Conservation (phyloP, 2,329 filamentous ascomycete species). For the Amauroascus verrucosus region DNA sequence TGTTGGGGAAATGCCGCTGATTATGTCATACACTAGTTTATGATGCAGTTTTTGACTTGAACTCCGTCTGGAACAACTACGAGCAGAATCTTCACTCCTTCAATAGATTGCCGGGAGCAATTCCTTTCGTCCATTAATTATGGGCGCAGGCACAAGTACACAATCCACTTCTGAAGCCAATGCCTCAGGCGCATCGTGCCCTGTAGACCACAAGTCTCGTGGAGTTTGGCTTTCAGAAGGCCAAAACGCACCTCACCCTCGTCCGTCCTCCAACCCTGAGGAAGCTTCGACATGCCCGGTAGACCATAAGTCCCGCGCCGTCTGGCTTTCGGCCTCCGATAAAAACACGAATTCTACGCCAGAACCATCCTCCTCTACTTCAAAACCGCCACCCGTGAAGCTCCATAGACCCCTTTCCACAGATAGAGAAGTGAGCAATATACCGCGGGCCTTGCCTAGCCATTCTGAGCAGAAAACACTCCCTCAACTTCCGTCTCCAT, state of each 20-base stretch:
- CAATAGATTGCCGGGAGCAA: constrained; percentile 11
- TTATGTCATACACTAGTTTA: too few relatives aligned
- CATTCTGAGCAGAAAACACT: constrained; percentile 13
- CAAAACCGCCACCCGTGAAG: constrained; percentile 21
- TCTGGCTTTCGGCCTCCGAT: constrained; percentile 53
- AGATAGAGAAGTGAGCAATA: constrained; percentile 66
- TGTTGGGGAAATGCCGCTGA: too few relatives aligned
- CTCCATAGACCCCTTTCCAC: constrained; percentile 46
- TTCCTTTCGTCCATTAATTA: constrained; percentile 18
- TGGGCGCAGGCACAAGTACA: constrained; percentile 33
- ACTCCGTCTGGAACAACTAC: too few relatives aligned
- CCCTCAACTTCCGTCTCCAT: constrained; percentile 25
- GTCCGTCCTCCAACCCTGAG: constrained; percentile 15
- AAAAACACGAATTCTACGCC: constrained; percentile 16
- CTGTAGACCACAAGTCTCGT: constrained; percentile 82
- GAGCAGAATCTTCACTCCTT: too few relatives aligned
- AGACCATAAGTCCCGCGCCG: constrained; percentile 76
- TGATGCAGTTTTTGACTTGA: too few relatives aligned
- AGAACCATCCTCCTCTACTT: constrained; percentile 19
- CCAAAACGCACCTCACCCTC: constrained; percentile 30
- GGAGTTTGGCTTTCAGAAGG: constrained; percentile 74
- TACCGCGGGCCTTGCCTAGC: constrained; percentile 51
- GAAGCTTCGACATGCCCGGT: constrained; percentile 59
- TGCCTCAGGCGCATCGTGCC: constrained; percentile 48
- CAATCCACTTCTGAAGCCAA: constrained; percentile 19